Conservation (phyloP, 2,329 filamentous ascomycete species). For the Teratosphaeria gauchensis region DNA sequence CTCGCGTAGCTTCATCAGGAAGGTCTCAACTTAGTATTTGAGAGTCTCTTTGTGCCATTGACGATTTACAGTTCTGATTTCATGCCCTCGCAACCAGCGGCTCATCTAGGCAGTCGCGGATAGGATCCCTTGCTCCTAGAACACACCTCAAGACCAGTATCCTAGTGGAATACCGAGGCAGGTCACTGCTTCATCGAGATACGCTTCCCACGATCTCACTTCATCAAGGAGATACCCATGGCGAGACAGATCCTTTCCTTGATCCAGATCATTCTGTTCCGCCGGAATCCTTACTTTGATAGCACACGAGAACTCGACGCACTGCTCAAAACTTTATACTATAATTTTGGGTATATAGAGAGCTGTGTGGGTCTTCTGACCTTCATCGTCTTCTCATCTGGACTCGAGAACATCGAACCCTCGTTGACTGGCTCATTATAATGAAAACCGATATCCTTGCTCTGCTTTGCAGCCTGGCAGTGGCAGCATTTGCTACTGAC, state of each 20-base stretch:
- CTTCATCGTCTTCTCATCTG: no score
- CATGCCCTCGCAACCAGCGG: background rate
- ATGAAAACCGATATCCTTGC: background rate
- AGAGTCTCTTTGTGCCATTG: no score
- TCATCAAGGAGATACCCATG: background rate
- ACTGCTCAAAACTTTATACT: background rate
- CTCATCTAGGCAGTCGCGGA: no score
- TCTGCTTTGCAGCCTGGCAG: background rate
- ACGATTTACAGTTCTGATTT: background rate
- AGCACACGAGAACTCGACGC: background rate
- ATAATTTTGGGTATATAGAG: background rate
- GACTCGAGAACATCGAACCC: no score
- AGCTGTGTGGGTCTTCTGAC: background rate
- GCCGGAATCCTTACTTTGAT: background rate
- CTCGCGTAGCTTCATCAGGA: no score
- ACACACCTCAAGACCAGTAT: background rate
- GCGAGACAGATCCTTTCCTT: background rate
- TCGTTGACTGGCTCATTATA: no score
- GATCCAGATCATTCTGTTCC: background rate
- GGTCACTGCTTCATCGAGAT: background rate
- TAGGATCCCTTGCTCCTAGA: background rate
- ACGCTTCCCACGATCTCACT: background rate
- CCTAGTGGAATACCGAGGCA: conserved; percentile 1
- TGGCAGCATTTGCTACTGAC: background rate
- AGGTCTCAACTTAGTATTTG: no score